Evolutionary conservation across 768 basidiomycete genomes (phyloP).

Genomic region (Lenzites betulinus): DNA sequence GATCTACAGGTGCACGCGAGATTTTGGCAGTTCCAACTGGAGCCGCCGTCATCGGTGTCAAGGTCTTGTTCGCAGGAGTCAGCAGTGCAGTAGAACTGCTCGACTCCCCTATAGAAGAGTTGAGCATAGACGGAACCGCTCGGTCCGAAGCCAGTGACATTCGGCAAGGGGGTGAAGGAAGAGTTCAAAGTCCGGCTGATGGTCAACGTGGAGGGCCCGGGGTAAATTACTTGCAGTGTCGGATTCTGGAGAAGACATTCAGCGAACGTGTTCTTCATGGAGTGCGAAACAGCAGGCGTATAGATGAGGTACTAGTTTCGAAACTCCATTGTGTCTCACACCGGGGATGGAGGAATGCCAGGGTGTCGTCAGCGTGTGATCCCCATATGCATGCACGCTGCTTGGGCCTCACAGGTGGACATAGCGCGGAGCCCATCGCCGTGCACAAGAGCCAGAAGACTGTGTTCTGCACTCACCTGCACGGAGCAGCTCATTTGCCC

Average conservation of each 20-base stretch:
- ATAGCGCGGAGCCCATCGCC: too few relatives aligned
- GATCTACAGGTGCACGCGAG: slow-evolving; percentile 74
- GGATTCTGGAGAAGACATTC: slow-evolving; percentile 59
- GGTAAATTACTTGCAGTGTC: slow-evolving; percentile 76
- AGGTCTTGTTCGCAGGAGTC: slow-evolving; percentile 67
- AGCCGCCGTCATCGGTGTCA: slow-evolving; percentile 39
- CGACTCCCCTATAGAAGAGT: slow-evolving; percentile 76
- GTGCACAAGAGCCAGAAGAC: too few relatives aligned
- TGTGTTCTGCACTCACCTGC: slow-evolving; percentile 50
- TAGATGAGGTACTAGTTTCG: background rate
- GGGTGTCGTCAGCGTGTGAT: too few relatives aligned
- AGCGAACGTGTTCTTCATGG: background rate
- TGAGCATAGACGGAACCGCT: slow-evolving; percentile 62
- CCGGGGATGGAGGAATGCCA: too few relatives aligned
- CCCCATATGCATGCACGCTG: too few relatives aligned
- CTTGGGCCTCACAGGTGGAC: too few relatives aligned
- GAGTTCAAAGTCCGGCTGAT: slow-evolving; percentile 77
- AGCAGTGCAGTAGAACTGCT: slow-evolving; percentile 87
- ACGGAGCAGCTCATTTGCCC: slow-evolving; percentile 87
- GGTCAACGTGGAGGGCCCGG: slow-evolving; percentile 69
- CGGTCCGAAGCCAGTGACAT: slow-evolving; percentile 58
- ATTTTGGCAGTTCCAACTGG: slow-evolving; percentile 71
- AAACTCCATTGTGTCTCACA: too few relatives aligned
- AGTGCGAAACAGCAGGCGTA: background rate
- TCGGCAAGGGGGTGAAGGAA: slow-evolving; percentile 66